phyloP scores from a whole-genome alignment of 139 green algal genomes.

The Medakamo hakoo region DNA sequence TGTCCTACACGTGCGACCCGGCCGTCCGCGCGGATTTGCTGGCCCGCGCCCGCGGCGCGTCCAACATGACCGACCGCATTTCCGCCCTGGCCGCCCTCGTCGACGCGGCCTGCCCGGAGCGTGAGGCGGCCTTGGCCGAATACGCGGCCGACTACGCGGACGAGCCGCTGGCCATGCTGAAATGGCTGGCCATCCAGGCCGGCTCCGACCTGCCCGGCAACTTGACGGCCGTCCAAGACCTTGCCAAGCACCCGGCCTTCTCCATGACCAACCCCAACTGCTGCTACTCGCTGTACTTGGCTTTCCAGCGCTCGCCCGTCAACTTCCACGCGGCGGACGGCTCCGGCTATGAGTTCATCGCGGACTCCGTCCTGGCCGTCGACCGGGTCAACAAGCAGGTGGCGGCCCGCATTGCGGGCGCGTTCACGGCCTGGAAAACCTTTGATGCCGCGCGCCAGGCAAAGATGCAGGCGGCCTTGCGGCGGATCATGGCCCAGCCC shows the following conservation, averaged over 20 bases:
- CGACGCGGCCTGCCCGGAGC: constrained; percentile 8
- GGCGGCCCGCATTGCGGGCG: constrained; percentile 56
- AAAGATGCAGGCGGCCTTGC: constrained; percentile 67
- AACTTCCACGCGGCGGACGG: constrained; percentile 95
- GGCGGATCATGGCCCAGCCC: constrained; percentile 48
- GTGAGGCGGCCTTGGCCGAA: constrained; percentile 30
- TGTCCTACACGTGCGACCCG: constrained; percentile 21
- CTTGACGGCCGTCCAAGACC: constrained; percentile 36
- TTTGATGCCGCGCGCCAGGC: constrained; percentile 54
- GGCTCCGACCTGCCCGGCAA: constrained; percentile 61
- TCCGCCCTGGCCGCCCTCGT: constrained; percentile 54
- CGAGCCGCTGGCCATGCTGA: constrained; percentile 79
- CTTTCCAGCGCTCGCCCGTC: constrained; percentile 51
- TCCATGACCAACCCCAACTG: constrained; percentile 90
- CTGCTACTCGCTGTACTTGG: constrained; percentile 57
- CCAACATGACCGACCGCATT: constrained; percentile 97
- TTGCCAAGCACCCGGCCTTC: constrained; percentile 74
- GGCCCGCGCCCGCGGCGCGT: constrained; percentile 41
- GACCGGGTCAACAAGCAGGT: constrained; percentile 82
- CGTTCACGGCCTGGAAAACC: constrained; percentile 72
- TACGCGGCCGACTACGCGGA: constrained; percentile 77
- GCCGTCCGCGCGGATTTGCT: constrained; percentile 38
- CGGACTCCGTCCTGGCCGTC: constrained; percentile 54
- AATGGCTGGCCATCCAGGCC: constrained; percentile 73
- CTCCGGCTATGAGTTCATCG: constrained; percentile 85